Conservation (phyloP, 768 basidiomycete genomes). For the Rhizopogon roseolus region DNA sequence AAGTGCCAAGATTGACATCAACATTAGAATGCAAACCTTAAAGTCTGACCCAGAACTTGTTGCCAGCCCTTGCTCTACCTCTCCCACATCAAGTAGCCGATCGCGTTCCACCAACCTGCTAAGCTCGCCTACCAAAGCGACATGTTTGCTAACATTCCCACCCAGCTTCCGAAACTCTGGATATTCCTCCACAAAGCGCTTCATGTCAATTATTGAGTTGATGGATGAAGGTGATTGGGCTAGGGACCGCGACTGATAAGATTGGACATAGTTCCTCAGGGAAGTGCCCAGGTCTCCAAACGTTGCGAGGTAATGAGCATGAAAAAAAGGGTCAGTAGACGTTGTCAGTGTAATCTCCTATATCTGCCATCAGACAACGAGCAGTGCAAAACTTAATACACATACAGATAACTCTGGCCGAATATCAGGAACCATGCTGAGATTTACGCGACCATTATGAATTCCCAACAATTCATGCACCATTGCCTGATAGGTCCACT, state of each 20-base stretch:
- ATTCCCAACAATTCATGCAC: conserved; percentile 95
- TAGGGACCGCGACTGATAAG: conserved; percentile 82
- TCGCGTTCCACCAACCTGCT: conserved; percentile 85
- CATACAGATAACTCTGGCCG: conserved; percentile 76
- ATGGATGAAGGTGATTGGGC: conserved; percentile 75
- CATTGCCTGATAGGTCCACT: conserved; percentile 99
- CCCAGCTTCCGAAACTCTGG: conserved; percentile 96
- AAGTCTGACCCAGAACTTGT: conserved; percentile 89
- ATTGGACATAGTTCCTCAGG: conserved; percentile 88
- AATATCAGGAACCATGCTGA: conserved; percentile 81
- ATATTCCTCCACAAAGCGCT: conserved; percentile 95
- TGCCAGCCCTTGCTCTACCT: conserved; percentile 94
- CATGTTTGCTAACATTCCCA: conserved; percentile 98
- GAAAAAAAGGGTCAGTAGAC: conserved; percentile 90
- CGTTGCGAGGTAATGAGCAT: conserved; percentile 83
- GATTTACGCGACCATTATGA: conserved; percentile 87
- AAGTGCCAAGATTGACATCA: neutral
- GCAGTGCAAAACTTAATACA: conserved; percentile 1
- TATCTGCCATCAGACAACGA: conserved; percentile 1
- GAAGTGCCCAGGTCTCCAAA: conserved; percentile 95
- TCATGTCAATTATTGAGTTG: conserved; percentile 96
- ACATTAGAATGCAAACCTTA: conserved; percentile 45
- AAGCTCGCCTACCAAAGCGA: conserved; percentile 93
- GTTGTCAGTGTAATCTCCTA: conserved; percentile 94
- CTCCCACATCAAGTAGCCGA: conserved; percentile 83